These are phyloP conservation scores for Amphirosellinia nigrospora DNA, from an alignment of 495 filamentous ascomycete species.

Conservation along the genomic window DNA sequence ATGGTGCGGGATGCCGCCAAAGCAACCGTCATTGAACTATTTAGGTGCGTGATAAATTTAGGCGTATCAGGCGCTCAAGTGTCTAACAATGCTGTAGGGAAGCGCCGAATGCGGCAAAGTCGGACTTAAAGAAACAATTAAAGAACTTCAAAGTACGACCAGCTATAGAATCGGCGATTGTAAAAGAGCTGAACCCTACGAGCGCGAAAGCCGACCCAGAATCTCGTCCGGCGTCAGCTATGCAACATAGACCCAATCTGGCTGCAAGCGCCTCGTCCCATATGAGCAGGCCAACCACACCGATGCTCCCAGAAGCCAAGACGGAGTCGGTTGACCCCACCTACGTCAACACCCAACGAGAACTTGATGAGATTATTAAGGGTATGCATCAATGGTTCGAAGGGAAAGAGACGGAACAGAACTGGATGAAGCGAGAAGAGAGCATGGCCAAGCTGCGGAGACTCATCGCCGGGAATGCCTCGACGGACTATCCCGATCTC, in stretches of 20 bases:
- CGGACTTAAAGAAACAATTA: slow-evolving; percentile 83
- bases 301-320: slow-evolving; percentile 57
- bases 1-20: slow-evolving; percentile 85
- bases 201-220: slow-evolving; percentile 52
- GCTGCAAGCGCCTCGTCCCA: slow-evolving; percentile 57
- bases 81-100: slow-evolving; percentile 54
- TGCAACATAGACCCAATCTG: slow-evolving; percentile 54
- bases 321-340: slow-evolving; percentile 76
- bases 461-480: slow-evolving; percentile 83
- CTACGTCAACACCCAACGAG: slow-evolving; percentile 78
- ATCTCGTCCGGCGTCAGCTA: slow-evolving; percentile 44
- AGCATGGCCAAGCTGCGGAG: slow-evolving; percentile 74
- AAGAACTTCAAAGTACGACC: slow-evolving; percentile 79
- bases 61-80: background rate
- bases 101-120: slow-evolving; percentile 82
- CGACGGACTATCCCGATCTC: slow-evolving; percentile 71
- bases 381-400: slow-evolving; percentile 84
- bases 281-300: slow-evolving; percentile 54
- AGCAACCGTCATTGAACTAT: slow-evolving; percentile 79
- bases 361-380: slow-evolving; percentile 82
- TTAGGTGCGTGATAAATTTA: slow-evolving; percentile 62
- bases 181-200: slow-evolving; percentile 70
- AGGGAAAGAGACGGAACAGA: slow-evolving; percentile 86
- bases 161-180: slow-evolving; percentile 79
- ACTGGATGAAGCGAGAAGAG: slow-evolving; percentile 88